Percentiles rank a stretch among this genome's conserved stretches.
These are phyloP conservation scores for Arxiozyma bovina DNA, from an alignment of 1,139 yeast species.

Conservation along the genomic window DNA sequence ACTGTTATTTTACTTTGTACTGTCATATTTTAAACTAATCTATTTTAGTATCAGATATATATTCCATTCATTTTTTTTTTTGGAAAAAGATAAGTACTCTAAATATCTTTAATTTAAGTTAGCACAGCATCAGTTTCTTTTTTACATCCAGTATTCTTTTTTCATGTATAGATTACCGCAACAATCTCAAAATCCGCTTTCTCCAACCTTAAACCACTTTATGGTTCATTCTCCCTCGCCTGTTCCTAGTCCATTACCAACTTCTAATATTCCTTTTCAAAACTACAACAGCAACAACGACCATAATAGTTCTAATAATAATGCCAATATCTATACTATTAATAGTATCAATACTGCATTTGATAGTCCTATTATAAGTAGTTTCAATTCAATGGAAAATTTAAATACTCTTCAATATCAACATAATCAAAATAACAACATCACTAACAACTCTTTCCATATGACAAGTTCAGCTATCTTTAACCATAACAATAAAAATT, in stretches of 20 bases:
- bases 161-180: slow-evolving; percentile 3
- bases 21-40: not conserved
- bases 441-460: not conserved
- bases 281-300: not conserved
- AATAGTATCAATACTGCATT: not conserved
- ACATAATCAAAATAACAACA: not conserved
- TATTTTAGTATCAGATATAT: no score
- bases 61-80: not conserved
- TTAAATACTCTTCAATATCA: not conserved
- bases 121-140: not conserved
- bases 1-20: no score
- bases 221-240: slow-evolving; percentile 1
- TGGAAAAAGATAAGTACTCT: no score
- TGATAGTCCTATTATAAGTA: not conserved
- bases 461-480: not conserved
- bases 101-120: no score
- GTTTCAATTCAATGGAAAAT: slow-evolving; percentile 4
- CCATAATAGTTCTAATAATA: not conserved
- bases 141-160: not conserved
- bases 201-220: not conserved
- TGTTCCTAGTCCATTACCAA: not conserved
- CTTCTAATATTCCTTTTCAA: not conserved
- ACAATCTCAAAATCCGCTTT: slow-evolving; percentile 1
- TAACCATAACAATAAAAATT: slow-evolving; percentile 1
- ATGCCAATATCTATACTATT: not conserved